phyloP scores from a whole-genome alignment of 2,329 filamentous ascomycete species.

The Penicillium sp. region DNA sequence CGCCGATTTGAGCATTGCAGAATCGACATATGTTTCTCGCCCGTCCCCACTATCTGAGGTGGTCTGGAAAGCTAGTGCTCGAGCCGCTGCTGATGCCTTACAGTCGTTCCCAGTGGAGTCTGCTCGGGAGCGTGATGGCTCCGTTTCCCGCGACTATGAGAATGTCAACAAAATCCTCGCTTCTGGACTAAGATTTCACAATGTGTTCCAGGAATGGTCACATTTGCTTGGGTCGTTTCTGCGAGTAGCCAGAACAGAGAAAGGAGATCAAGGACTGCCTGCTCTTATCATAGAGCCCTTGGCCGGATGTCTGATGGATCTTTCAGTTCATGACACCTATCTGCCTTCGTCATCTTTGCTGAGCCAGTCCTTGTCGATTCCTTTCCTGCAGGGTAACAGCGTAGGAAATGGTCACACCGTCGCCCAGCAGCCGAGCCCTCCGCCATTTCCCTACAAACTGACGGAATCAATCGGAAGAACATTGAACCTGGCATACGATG shows the following conservation, averaged over 20 bases:
- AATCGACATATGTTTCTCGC: background rate
- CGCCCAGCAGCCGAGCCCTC: background rate
- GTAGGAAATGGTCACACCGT: conserved; percentile 5
- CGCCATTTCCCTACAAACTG: conserved; percentile 52
- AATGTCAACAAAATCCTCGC: conserved; percentile 68
- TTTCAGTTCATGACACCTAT: conserved; percentile 27
- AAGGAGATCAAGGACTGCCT: conserved; percentile 67
- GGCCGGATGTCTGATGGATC: conserved; percentile 54
- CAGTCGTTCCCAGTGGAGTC: conserved; percentile 42
- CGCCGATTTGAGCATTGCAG: conserved; percentile 24
- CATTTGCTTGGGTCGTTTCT: conserved; percentile 60
- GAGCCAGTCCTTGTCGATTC: conserved; percentile 37
- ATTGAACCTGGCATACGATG: conserved; percentile 58
- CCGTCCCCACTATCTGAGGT: conserved; percentile 23
- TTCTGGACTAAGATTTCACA: conserved; percentile 50
- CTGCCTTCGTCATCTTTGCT: conserved; percentile 39
- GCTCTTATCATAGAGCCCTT: conserved; percentile 71
- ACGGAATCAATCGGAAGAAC: conserved; percentile 61
- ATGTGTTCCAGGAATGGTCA: conserved; percentile 40
- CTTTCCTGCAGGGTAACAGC: conserved; percentile 22
- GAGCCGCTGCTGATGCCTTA: conserved; percentile 38
- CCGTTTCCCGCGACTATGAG: conserved; percentile 66
- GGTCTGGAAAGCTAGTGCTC: conserved; percentile 38
- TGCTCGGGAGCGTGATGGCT: conserved; percentile 51
- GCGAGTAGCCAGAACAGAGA: conserved; percentile 60